These are phyloP conservation scores for Flaveria ramosissima DNA, from an alignment of 129 eudicot species.

Conservation along the genomic window DNA sequence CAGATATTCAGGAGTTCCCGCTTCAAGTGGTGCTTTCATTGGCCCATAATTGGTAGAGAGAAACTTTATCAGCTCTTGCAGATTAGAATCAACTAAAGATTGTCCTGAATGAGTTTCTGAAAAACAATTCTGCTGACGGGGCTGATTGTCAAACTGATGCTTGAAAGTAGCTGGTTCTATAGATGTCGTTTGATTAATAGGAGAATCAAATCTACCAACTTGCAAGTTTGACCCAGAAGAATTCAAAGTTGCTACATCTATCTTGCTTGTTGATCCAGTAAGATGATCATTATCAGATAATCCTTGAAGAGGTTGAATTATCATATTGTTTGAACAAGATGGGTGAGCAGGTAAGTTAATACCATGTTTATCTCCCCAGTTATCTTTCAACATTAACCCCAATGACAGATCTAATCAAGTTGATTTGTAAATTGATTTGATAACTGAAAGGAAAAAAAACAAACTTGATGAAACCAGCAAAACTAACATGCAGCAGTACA, in stretches of 20 bases:
- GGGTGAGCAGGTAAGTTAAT: constrained; percentile 29
- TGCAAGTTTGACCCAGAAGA: constrained; percentile 22
- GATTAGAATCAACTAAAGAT: constrained; percentile 20
- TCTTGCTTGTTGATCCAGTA: constrained; percentile 41
- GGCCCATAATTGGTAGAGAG: constrained; percentile 31
- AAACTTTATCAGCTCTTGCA: constrained; percentile 33
- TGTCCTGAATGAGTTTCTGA: constrained; percentile 26
- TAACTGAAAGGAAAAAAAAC: constrained; percentile 31
- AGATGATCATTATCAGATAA: constrained; percentile 34
- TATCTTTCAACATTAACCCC: constrained; percentile 41
- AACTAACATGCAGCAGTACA: constrained; percentile 5
- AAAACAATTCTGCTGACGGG: constrained; percentile 27
- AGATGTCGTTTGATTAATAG: constrained; percentile 24
- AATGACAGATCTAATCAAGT: background rate
- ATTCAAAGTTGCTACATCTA: constrained; percentile 30
- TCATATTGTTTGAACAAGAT: constrained; percentile 31
- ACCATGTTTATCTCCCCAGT: constrained; percentile 48
- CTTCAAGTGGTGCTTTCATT: constrained; percentile 28
- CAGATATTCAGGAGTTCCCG: constrained; percentile 31
- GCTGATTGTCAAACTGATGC: constrained; percentile 33
- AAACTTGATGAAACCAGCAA: constrained; percentile 13
- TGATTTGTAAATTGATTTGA: constrained; percentile 30
- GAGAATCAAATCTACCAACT: background rate
- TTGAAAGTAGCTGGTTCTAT: constrained; percentile 32
- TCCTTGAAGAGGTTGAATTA: constrained; percentile 41